These are phyloP conservation scores for Saturnispora hagleri DNA, from an alignment of 805 yeast genomes.

Conservation along the genomic window DNA sequence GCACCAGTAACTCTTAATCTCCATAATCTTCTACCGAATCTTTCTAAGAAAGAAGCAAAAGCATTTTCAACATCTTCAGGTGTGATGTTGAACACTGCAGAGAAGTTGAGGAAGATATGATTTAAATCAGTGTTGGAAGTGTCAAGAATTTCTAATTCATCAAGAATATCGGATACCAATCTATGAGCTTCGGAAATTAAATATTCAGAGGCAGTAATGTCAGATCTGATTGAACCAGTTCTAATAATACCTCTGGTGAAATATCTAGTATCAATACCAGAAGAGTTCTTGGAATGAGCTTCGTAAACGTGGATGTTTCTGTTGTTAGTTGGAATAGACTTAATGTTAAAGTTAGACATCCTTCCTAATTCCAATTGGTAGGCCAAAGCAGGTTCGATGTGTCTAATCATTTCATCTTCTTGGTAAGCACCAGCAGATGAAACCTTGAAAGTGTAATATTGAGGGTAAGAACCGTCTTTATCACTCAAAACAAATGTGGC, in stretches of 20 bases:
- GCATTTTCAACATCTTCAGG: slow-evolving; percentile 97
- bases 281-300: slow-evolving; percentile 89
- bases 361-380: slow-evolving; percentile 94
- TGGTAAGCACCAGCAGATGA: slow-evolving; percentile 50
- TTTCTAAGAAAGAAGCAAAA: slow-evolving; percentile 93
- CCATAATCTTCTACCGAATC: slow-evolving; percentile 96
- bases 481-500: slow-evolving; percentile 84
- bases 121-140: slow-evolving; percentile 92
- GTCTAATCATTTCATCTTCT: slow-evolving; percentile 93
- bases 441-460: slow-evolving; percentile 81
- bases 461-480: slow-evolving; percentile 81
- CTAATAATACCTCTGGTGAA: slow-evolving; percentile 96
- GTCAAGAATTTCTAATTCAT: slow-evolving; percentile 88
- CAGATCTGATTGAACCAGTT: slow-evolving; percentile 91
- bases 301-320: slow-evolving; percentile 96
- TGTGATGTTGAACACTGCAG: slow-evolving; percentile 88
- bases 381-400: slow-evolving; percentile 96
- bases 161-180: slow-evolving; percentile 91
- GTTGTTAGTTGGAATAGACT: slow-evolving; percentile 92
- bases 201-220: slow-evolving; percentile 86
- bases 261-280: slow-evolving; percentile 82
- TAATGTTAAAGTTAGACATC: slow-evolving; percentile 88
- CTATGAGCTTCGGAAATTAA: slow-evolving; percentile 94
- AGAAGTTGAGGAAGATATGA: slow-evolving; percentile 93
- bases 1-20: slow-evolving; percentile 95